Evolutionary conservation across 2,329 filamentous ascomycete genomes (phyloP).

Genomic region (Gnomoniopsis sp.): DNA sequence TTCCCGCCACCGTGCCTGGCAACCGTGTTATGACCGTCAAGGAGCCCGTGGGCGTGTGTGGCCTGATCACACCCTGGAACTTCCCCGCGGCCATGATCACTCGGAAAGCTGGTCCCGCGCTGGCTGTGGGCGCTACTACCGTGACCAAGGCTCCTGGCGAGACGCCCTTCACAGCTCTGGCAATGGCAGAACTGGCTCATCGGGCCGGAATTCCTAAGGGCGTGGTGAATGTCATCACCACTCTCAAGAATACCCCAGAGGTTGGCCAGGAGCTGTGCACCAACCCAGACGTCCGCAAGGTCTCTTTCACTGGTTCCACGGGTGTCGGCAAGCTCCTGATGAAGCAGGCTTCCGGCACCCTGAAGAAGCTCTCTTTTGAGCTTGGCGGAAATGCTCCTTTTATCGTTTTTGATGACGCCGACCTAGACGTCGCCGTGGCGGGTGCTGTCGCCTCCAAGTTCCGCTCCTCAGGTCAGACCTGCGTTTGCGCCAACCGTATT

Average conservation of each 20-base stretch:
- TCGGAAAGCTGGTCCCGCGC: constrained; percentile 66
- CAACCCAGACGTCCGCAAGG: constrained; percentile 74
- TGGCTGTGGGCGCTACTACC: constrained; percentile 94
- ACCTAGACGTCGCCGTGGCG: constrained; percentile 77
- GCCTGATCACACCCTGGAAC: constrained; percentile 85
- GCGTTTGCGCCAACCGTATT: constrained; percentile 83
- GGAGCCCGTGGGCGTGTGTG: constrained; percentile 81
- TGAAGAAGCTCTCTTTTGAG: constrained; percentile 80
- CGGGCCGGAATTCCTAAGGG: constrained; percentile 87
- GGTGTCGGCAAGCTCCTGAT: constrained; percentile 72
- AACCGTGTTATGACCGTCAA: constrained; percentile 77
- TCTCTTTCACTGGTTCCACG: constrained; percentile 89
- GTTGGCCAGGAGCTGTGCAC: constrained; percentile 77
- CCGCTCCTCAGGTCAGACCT: constrained; percentile 92
- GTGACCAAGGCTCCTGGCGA: constrained; percentile 89
- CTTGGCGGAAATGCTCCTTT: constrained; percentile 90
- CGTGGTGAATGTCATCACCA: constrained; percentile 85
- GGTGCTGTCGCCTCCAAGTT: constrained; percentile 89
- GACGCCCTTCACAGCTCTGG: constrained; percentile 87
- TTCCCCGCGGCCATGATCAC: constrained; percentile 78
- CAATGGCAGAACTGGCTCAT: constrained; percentile 79
- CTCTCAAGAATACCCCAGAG: constrained; percentile 72
- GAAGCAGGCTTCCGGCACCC: constrained; percentile 79
- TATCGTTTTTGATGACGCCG: constrained; percentile 92
- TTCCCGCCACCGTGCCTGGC: constrained; percentile 64